Conservation (phyloP, 1,284 basidiomycete species). For the Tilletia setariae region DNA sequence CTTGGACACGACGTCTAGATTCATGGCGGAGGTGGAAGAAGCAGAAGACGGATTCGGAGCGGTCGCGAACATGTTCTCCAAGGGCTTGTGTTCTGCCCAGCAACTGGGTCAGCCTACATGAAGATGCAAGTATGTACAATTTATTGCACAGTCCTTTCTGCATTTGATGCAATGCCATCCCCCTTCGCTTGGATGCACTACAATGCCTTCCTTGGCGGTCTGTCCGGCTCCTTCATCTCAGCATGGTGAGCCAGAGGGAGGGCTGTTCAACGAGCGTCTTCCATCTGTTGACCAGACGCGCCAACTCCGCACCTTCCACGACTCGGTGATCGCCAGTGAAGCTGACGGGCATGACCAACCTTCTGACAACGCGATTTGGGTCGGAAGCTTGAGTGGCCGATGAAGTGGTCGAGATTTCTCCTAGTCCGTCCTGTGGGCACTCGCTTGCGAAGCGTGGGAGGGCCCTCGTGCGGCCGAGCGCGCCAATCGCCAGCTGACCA, state of each 20-base stretch:
- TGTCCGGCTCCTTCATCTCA: conserved; percentile 20
- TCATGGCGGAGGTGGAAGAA: conserved; percentile 30
- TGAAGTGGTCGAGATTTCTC: neutral
- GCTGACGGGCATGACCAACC: conserved; percentile 39
- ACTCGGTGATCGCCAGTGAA: conserved; percentile 76
- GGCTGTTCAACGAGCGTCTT: conserved; percentile 78
- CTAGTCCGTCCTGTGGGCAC: conserved; percentile 22
- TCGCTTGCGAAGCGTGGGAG: conserved; percentile 37
- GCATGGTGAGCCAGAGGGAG: conserved; percentile 66
- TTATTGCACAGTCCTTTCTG: too few relatives aligned
- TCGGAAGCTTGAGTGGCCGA: conserved; percentile 21
- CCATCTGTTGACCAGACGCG: conserved; percentile 85
- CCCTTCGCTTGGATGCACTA: too few relatives aligned
- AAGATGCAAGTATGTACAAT: too few relatives aligned
- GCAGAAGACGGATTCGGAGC: conserved; percentile 36
- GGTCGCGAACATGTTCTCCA: conserved; percentile 27
- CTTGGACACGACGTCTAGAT: conserved; percentile 16
- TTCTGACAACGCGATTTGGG: conserved; percentile 20
- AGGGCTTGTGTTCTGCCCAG: conserved; percentile 24
- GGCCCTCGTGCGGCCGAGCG: conserved; percentile 62
- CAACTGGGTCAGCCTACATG: too few relatives aligned
- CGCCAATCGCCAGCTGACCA: conserved; percentile 85
- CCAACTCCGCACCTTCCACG: conserved; percentile 86
- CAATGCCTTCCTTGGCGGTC: too few relatives aligned
- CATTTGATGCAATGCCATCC: too few relatives aligned